Evolutionary conservation across 2,329 filamentous ascomycete genomes (phyloP), one percentile per base, ranked within the genome.

Genomic region (Ambrosiella cleistominuta): DNA sequence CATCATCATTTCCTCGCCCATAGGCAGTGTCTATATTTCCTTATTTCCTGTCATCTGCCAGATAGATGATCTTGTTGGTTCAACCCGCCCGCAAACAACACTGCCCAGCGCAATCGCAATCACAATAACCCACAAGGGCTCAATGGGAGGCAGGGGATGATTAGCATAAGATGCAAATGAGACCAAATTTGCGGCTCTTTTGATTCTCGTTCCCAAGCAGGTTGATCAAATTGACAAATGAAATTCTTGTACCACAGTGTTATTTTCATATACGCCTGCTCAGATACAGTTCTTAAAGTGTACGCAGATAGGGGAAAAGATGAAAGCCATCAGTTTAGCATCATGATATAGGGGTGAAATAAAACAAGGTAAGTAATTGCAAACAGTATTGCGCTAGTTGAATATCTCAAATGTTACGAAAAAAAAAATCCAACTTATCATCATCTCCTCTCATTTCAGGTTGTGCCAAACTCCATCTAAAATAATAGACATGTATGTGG

Each of bases 41-140:
- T 11, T 47, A 11, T 17, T 8, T 17, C 7, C 13, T 47, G 44
- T 47, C 44, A 47, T 47, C 44, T 47, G 44, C 44, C 44, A 47
- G 44, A 47, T 15, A 27, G 27, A 27, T 8, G n/a, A 15, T 17
- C n/a, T 17, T 17, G n/a, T 47, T 47, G 44, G 44, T 47, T 47
- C 11, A 47, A 11, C 44, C 44, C 5, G 44, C n/a, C 44, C 44
- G 11, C 44, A 47, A 47, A 13, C n/a, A 47, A 47, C 44, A 47
- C 44, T 47, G 44, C 44, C 44, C 44, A 47, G 44, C 44, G 15
- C 51, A 53, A 39, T 58, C 56, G 54, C 37, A 52, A 51, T 35
- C 49, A 58, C 2, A 5, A 42, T 15, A 39, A 58, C 27, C 42
- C 39, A 17, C 50, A 53, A 45, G 51, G 35, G n/a, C n/a, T 35